Percentiles rank a stretch among this genome's conserved stretches.
phyloP scores from a whole-genome alignment of 139 green algal species.

The Astrephomene gubernaculifera region DNA sequence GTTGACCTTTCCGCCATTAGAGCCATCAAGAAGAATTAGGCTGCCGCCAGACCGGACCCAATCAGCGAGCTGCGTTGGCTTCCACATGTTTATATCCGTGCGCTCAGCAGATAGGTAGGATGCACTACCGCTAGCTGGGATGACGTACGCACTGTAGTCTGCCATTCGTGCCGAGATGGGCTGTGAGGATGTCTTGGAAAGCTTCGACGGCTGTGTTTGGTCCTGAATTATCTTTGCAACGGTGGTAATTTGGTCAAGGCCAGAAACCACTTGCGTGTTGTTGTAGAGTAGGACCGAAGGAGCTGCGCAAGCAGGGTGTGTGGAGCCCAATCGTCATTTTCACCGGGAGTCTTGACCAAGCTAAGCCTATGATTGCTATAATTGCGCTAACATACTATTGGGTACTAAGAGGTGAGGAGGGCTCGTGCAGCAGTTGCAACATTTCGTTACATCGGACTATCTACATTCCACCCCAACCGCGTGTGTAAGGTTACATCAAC shows the following conservation, averaged over 20 bases:
- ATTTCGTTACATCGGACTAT: too few relatives aligned
- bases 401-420: too few relatives aligned
- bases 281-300: neutral
- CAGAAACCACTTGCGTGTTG: neutral
- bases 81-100: conserved; percentile 13
- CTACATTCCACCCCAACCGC: too few relatives aligned
- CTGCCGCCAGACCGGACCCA: neutral
- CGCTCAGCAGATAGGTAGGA: conserved; percentile 1
- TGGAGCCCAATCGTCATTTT: too few relatives aligned
- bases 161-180: neutral
- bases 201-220: neutral
- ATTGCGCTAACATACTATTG: too few relatives aligned
- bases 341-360: too few relatives aligned
- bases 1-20: neutral
- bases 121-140: conserved; percentile 3
- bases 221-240: neutral
- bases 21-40: neutral
- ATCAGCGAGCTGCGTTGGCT: conserved; percentile 4
- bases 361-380: too few relatives aligned
- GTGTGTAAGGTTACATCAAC: too few relatives aligned
- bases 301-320: too few relatives aligned
- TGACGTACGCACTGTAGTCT: conserved; percentile 10
- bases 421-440: too few relatives aligned
- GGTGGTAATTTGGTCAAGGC: neutral
- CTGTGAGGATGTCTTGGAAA: neutral